These are phyloP conservation scores for Brasenia schreberi DNA, from an alignment of 164 flowering plant species.

Conservation along the genomic window DNA sequence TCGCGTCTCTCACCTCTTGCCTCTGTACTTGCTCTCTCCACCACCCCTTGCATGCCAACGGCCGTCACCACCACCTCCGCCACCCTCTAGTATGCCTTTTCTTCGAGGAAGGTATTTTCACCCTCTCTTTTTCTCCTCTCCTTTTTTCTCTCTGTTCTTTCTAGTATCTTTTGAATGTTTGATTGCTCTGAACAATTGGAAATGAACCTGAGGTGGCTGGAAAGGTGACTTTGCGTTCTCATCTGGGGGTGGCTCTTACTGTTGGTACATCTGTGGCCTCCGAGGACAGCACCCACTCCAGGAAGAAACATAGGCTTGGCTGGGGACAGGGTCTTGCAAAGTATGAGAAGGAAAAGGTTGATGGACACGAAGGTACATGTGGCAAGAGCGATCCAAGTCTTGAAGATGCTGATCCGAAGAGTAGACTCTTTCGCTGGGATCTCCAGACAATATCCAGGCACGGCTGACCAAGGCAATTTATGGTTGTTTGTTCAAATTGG, in stretches of 20 bases:
- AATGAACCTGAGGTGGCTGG: too few species aligned
- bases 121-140: too few species aligned
- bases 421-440: constrained; percentile 3
- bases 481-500: too few species aligned
- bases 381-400: constrained; percentile 11
- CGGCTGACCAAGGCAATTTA: constrained; percentile 26
- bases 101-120: too few species aligned
- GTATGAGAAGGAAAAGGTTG: constrained; percentile 85
- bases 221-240: constrained; percentile 24
- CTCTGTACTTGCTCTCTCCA: too few species aligned
- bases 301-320: constrained; percentile 89
- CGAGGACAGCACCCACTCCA: constrained; percentile 38
- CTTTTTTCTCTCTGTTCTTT: too few species aligned
- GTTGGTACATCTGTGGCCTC: constrained; percentile 21
- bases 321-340: constrained; percentile 99
- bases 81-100: too few species aligned
- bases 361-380: constrained; percentile 43
- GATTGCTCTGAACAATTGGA: too few species aligned
- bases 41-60: too few species aligned
- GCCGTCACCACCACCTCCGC: too few species aligned
- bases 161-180: too few species aligned
- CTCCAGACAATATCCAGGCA: constrained; percentile 48
- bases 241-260: constrained; percentile 31
- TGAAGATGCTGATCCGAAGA: neutral
- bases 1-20: too few species aligned